Conservation (phyloP, 441 rosid species). For the Aleurites moluccanus region DNA sequence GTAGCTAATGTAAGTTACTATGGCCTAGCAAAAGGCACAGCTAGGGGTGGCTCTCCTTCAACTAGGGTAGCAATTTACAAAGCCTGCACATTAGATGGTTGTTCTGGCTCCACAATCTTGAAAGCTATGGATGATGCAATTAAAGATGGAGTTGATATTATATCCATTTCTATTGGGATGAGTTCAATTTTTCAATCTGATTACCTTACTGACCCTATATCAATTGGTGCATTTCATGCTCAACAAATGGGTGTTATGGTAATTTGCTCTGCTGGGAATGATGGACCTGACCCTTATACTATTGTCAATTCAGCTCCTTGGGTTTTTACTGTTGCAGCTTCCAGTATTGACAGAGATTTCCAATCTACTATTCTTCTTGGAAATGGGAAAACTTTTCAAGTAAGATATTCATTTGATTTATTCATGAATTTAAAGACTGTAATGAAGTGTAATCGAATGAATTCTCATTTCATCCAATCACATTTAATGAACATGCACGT, state of each 20-base stretch:
- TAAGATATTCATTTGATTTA: conserved; percentile 34
- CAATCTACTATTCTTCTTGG: conserved; percentile 64
- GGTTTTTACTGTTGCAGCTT: conserved; percentile 77
- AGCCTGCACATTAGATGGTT: conserved; percentile 64
- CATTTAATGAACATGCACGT: too few relatives aligned
- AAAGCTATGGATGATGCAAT: conserved; percentile 81
- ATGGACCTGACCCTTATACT: conserved; percentile 64
- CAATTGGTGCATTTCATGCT: conserved; percentile 90
- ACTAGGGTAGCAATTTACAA: conserved; percentile 68
- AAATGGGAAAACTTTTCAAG: conserved; percentile 50
- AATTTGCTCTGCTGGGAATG: conserved; percentile 74
- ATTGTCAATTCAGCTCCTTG: conserved; percentile 73
- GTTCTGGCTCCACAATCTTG: conserved; percentile 54
- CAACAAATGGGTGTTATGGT: conserved; percentile 59
- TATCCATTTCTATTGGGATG: conserved; percentile 77
- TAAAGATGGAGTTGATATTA: conserved; percentile 70
- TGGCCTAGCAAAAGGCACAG: conserved; percentile 65
- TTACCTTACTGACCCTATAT: conserved; percentile 63
- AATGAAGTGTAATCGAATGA: too few relatives aligned
- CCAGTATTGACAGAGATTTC: conserved; percentile 70
- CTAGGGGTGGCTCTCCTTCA: conserved; percentile 65
- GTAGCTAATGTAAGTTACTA: conserved; percentile 55
- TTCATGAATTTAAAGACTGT: too few relatives aligned
- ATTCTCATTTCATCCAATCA: too few relatives aligned
- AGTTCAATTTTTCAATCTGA: conserved; percentile 39